Evolutionary conservation across 202 grass and related monocot species (phyloP), one percentile per base, ranked within the genome.

Genomic region (Elaeis oleifera): DNA sequence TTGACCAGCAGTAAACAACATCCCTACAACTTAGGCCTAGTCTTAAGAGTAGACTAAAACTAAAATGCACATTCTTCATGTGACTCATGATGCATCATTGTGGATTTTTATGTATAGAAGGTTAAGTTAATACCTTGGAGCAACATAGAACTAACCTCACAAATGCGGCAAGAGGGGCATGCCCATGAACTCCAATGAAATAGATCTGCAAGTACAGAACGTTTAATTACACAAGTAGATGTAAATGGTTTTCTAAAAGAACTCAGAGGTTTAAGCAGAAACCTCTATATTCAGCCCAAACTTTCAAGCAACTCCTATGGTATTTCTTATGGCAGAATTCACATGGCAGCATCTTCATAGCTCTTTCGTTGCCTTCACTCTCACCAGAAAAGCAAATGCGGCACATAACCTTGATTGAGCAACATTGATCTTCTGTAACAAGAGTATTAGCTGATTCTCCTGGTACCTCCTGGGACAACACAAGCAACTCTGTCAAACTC

Each of bases 111-210:
- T 32, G 6, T 32, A 32, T 32, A 29, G 27, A 29, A 32, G 29
- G 29, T 32, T 5, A 32, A 32, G 29, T 5, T 32, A 5, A 4
- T 6, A 32, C 29, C 5, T 32, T 6, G 29, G 6, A 32, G 49
- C 15, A 67, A n/a, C 60, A 63, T 63, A 61, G 22, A 72, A 71
- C 82, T 1, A 15, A 97, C 92, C 92, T 91, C 92, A 77, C 94
- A 97, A 23, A 52, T 92, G 59, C 80, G 85, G 60, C 94, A 97
- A 56, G 88, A 89, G 0, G 88, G 78, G 48, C 94, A 97, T 44
- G 73, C 61, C 94, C 94, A 99, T 50, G 82, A 86, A 72, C 61
- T 79, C 88, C 88, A 89, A 64, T 89, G 82, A 61, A 99, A 92
- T 68, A 99, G 80, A 83, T 99, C 20, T 54, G 58, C 14, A 60